Evolutionary conservation across 805 yeast species (phyloP).

Genomic region (Zygosaccharomyces siamensis): DNA sequence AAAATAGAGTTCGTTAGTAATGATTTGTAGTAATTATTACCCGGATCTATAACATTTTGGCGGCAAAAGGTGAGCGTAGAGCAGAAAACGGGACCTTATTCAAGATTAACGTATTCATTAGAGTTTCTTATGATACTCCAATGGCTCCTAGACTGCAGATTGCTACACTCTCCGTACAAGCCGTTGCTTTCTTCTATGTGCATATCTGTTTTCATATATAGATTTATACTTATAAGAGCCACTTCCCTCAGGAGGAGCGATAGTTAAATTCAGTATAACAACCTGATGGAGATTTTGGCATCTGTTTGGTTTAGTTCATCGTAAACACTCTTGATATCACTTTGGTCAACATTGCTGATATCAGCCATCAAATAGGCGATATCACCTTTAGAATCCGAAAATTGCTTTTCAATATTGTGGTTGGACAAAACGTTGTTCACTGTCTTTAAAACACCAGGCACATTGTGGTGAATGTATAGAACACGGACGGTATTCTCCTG

Average conservation of each 20-base stretch:
- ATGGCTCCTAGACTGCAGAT: too few relatives aligned
- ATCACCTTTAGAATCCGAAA: slow-evolving; percentile 93
- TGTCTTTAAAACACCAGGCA: slow-evolving; percentile 96
- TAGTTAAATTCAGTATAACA: slow-evolving; percentile 55
- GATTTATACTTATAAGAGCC: neutral
- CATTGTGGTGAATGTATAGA: slow-evolving; percentile 92
- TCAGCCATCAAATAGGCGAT: slow-evolving; percentile 98
- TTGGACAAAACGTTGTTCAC: slow-evolving; percentile 92
- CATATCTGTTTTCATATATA: neutral
- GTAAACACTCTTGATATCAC: slow-evolving; percentile 79
- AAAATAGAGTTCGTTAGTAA: neutral
- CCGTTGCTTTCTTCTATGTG: too few relatives aligned
- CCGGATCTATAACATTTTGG: neutral
- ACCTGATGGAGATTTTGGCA: slow-evolving; percentile 84
- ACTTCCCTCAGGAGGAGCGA: neutral
- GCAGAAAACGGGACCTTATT: too few relatives aligned
- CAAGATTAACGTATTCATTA: too few relatives aligned
- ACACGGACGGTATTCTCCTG: slow-evolving; percentile 89
- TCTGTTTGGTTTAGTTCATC: slow-evolving; percentile 85
- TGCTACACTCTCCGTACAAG: too few relatives aligned
- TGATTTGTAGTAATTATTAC: neutral
- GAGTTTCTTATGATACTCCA: too few relatives aligned
- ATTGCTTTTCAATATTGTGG: slow-evolving; percentile 96
- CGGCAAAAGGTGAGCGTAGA: neutral
- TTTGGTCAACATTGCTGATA: slow-evolving; percentile 74